A percentile compares a stretch with the other conserved stretches of the same genome.
Conservation (phyloP, 2,329 filamentous ascomycete species). For the Penicillium frequentans region DNA sequence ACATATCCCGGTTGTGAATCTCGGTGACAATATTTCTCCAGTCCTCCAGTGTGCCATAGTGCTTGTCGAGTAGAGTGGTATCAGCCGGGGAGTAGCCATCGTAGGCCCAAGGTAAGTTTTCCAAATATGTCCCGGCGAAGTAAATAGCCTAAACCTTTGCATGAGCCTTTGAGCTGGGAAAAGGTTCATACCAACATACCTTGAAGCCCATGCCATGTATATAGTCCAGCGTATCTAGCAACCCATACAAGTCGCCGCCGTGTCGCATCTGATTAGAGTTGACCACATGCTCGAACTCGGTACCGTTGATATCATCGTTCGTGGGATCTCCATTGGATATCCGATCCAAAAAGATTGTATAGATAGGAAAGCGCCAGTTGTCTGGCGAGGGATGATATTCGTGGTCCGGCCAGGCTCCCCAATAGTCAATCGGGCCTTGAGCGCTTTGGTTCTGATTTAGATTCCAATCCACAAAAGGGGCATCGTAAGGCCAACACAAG, state of each 20-base stretch:
- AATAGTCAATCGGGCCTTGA: constrained; percentile 58
- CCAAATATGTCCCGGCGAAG: constrained; percentile 62
- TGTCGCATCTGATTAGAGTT: constrained; percentile 63
- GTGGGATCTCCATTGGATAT: constrained; percentile 65
- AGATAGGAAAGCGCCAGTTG: constrained; percentile 67
- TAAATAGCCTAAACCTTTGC: constrained; percentile 52
- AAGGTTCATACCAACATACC: constrained; percentile 30
- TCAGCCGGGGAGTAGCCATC: constrained; percentile 63
- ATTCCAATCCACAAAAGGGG: constrained; percentile 55
- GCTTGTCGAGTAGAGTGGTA: constrained; percentile 62
- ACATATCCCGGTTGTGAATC: constrained; percentile 63
- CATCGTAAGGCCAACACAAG: constrained; percentile 49
- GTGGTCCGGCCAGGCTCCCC: constrained; percentile 55
- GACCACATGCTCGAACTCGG: constrained; percentile 61
- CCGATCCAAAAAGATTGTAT: constrained; percentile 63
- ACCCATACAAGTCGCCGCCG: constrained; percentile 61
- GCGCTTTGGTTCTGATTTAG: constrained; percentile 61
- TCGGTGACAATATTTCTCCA: constrained; percentile 60
- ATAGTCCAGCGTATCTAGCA: constrained; percentile 63
- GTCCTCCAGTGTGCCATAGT: constrained; percentile 59
- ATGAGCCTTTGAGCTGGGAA: constrained; percentile 3
- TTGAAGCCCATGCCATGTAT: constrained; percentile 65
- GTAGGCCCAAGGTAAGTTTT: constrained; percentile 66
- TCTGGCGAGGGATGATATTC: constrained; percentile 55
- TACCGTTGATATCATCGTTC: constrained; percentile 64